A percentile compares a stretch with the other conserved stretches of the same genome.
Conservation (phyloP, 345 rosid genomes). For the Hirschfeldia incana region DNA sequence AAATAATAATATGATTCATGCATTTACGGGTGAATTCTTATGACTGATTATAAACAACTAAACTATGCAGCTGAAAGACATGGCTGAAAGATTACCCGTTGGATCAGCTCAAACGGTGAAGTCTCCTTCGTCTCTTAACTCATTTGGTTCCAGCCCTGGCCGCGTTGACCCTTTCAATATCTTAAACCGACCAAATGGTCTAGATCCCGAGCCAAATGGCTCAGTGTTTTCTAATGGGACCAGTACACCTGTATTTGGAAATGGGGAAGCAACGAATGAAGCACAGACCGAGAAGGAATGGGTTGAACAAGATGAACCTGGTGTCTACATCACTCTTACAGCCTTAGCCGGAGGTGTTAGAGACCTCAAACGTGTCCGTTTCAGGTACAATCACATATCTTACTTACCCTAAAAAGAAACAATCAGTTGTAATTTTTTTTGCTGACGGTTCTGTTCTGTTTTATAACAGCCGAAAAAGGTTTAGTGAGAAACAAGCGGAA, state of each 20-base stretch:
- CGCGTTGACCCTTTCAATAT: conserved; percentile 47
- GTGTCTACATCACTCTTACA: conserved; percentile 91
- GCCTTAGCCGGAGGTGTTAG: conserved; percentile 82
- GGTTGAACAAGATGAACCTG: conserved; percentile 99
- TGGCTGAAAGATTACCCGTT: conserved; percentile 93
- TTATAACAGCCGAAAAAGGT: conserved; percentile 75
- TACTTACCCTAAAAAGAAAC: not conserved
- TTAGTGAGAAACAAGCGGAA: conserved; percentile 96
- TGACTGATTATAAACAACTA: not conserved
- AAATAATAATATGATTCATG: not conserved
- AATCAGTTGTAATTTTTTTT: not conserved
- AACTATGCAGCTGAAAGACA: conserved; percentile 63
- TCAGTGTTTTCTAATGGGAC: conserved; percentile 61
- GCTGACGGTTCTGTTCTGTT: not conserved
- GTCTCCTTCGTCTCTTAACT: conserved; percentile 52
- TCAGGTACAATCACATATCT: conserved; percentile 56
- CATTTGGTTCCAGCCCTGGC: conserved; percentile 62
- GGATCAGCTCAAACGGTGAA: conserved; percentile 56
- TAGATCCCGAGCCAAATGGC: conserved; percentile 46
- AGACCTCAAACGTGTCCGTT: conserved; percentile 98
- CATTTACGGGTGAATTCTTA: not conserved
- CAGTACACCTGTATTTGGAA: conserved; percentile 28
- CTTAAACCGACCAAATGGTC: conserved; percentile 51
- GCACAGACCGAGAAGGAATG: conserved; percentile 62
- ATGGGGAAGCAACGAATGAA: not conserved